A percentile compares a stretch with the other conserved stretches of the same genome.
These are phyloP conservation scores for Coniosporium uncinatum DNA, from an alignment of 2,329 filamentous ascomycete genomes.

Conservation along the genomic window DNA sequence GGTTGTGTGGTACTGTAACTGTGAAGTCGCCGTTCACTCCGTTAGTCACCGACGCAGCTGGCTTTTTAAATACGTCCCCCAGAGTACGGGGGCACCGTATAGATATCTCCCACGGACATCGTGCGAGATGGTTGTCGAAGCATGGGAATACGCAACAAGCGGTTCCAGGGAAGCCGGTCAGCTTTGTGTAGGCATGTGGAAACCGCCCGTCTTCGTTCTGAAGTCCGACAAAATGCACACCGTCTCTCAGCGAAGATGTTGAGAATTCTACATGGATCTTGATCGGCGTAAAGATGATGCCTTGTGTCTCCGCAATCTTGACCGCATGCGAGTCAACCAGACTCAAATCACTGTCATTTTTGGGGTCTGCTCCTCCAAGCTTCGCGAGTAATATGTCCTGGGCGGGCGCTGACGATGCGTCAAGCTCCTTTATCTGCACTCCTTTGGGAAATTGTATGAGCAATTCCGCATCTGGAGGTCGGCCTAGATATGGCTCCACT, in stretches of 20 bases:
- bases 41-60: constrained; percentile 14
- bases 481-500: constrained; percentile 50
- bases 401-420: constrained; percentile 43
- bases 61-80: constrained; percentile 59
- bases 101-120: constrained; percentile 83
- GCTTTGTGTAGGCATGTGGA: constrained; percentile 87
- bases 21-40: constrained; percentile 19
- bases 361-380: constrained; percentile 25
- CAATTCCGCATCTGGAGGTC: constrained; percentile 50
- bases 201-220: constrained; percentile 76
- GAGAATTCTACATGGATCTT: constrained; percentile 68
- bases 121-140: constrained; percentile 76
- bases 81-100: constrained; percentile 83
- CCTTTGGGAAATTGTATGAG: constrained; percentile 52
- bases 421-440: constrained; percentile 56
- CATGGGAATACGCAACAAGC: constrained; percentile 84
- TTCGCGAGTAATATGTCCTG: constrained; percentile 36
- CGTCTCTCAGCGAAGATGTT: constrained; percentile 73
- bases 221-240: constrained; percentile 86
- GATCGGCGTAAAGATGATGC: constrained; percentile 12
- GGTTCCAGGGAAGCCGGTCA: constrained; percentile 71
- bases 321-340: neutral
- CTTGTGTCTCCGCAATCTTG: constrained; percentile 1
- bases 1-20: constrained; percentile 13
- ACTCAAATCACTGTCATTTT: neutral